Evolutionary conservation across 1,284 basidiomycete species (phyloP).

Genomic region (Leccinum solheimii): DNA sequence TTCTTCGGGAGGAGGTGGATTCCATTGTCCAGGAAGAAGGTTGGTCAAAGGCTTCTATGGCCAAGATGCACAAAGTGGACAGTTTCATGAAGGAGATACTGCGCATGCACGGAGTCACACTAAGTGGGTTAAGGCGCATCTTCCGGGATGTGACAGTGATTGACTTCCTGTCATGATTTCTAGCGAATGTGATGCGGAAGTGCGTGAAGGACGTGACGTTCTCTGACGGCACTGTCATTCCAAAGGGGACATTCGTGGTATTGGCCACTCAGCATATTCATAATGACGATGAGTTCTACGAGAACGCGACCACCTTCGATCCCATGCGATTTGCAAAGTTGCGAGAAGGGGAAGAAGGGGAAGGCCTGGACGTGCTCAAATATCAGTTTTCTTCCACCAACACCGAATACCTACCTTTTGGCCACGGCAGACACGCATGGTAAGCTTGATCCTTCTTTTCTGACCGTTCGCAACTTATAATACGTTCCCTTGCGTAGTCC

Average conservation of each 20-base stretch:
- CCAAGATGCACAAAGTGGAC: conserved; percentile 45
- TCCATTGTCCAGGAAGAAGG: conserved; percentile 39
- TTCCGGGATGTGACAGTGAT: background rate
- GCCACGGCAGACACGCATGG: conserved; percentile 24
- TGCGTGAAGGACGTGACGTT: conserved; percentile 40
- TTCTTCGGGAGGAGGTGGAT: conserved; percentile 46
- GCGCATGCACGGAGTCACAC: conserved; percentile 33
- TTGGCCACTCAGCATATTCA: conserved; percentile 28
- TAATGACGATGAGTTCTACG: conserved; percentile 27
- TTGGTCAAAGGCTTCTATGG: conserved; percentile 44
- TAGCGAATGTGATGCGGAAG: conserved; percentile 37
- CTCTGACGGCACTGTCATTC: conserved; percentile 42
- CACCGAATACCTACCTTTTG: conserved; percentile 18
- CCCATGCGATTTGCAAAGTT: conserved; percentile 34
- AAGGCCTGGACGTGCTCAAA: conserved; percentile 3
- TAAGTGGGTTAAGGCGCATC: conserved; percentile 24
- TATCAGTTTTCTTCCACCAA: conserved; percentile 17
- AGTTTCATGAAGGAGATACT: conserved; percentile 48
- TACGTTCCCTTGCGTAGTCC: conserved; percentile 20
- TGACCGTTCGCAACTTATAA: too few species aligned
- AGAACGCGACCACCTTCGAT: conserved; percentile 31
- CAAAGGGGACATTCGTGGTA: conserved; percentile 36
- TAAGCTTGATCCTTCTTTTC: conserved; percentile 1
- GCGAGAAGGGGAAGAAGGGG: conserved; percentile 8
- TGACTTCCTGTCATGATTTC: background rate